Base-by-base conservation (phyloP, 805 yeast genomes). In the Candida arabinofermentans region DNA sequence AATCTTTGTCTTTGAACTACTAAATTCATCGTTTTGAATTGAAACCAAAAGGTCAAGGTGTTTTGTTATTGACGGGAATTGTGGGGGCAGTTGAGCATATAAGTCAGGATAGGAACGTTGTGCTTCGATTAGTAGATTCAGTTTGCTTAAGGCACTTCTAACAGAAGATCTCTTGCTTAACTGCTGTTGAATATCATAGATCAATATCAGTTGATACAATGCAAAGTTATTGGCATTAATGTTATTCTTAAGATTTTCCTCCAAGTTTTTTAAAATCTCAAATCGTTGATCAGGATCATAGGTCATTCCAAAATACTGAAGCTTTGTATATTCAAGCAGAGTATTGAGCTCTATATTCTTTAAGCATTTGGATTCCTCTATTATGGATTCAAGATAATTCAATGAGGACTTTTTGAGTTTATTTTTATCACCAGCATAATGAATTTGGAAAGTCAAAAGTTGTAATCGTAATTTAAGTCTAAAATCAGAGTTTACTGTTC, bases 371-470 rank as follows among this genome's bases (percentile, higher is more conserved):
- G 54, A 59, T 19, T 54, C 51, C 1, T 46, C 37, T 2, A 62
- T 49, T 8, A 57, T 50, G 3, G 53, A 56, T 41, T 58, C 58
- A 23, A 70, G 42, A 44, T 62, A 70, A 23, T 53, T 57, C n/a
- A 59, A n/a, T 3, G 64, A 47, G 5, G 65, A 40, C 13, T 49
- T 59, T 10, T 59, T 44, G 18, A 24, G 24, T 6, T 23, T 29
- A 26, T 55, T 55, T 1, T 23, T 34, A 21, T 54, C 55, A 0
- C 55, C 45, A 27, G 37, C 42, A 37, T 62, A 65, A 33, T 70
- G 58, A 17, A 74, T 65, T 38, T 61, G 66, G 21, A 66, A 62
- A 36, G 60, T 65, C 22, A 72, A 44, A 21, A 66, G 52, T 40
- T 70, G 74, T 13, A 66, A 45, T 34, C 57, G 50, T 24, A 70